A percentile compares a stretch with the other conserved stretches of the same genome.
phyloP scores from a whole-genome alignment of 495 filamentous ascomycete genomes.

The Cenococcum geophilum region DNA sequence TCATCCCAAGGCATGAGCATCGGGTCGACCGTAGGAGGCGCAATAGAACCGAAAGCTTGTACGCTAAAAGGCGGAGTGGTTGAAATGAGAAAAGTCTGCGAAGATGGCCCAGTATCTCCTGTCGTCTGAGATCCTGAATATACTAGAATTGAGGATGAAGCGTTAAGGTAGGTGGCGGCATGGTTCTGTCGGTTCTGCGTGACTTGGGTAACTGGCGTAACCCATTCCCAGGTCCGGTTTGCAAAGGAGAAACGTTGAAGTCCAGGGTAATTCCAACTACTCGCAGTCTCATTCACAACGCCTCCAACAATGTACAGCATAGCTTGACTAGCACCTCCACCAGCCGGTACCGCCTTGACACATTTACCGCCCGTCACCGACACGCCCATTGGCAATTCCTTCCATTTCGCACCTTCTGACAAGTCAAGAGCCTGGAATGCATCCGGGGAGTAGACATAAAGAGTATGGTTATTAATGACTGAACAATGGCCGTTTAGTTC shows the following conservation, averaged over 20 bases:
- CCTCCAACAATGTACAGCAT: slow-evolving; percentile 85
- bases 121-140: slow-evolving; percentile 64
- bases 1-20: slow-evolving; percentile 72
- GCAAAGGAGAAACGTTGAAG: slow-evolving; percentile 77
- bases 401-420: slow-evolving; percentile 64
- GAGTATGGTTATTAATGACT: slow-evolving; percentile 69
- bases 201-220: slow-evolving; percentile 48
- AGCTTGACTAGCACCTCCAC: slow-evolving; percentile 48
- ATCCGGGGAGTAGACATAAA: slow-evolving; percentile 73
- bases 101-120: slow-evolving; percentile 41
- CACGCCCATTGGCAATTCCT: slow-evolving; percentile 53
- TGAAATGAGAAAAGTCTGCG: slow-evolving; percentile 69
- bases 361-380: slow-evolving; percentile 70
- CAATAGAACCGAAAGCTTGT: slow-evolving; percentile 44
- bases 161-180: slow-evolving; percentile 67
- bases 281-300: slow-evolving; percentile 45
- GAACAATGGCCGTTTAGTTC: slow-evolving; percentile 73
- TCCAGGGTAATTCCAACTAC: slow-evolving; percentile 57
- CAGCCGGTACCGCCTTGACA: slow-evolving; percentile 53
- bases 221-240: slow-evolving; percentile 67
- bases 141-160: slow-evolving; percentile 64
- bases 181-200: slow-evolving; percentile 68
- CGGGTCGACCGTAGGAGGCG: slow-evolving; percentile 60
- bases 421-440: slow-evolving; percentile 73
- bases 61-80: slow-evolving; percentile 56